These are phyloP conservation scores for Lecanicillium sp. DNA, from an alignment of 2,329 filamentous ascomycete species.

Conservation along the genomic window DNA sequence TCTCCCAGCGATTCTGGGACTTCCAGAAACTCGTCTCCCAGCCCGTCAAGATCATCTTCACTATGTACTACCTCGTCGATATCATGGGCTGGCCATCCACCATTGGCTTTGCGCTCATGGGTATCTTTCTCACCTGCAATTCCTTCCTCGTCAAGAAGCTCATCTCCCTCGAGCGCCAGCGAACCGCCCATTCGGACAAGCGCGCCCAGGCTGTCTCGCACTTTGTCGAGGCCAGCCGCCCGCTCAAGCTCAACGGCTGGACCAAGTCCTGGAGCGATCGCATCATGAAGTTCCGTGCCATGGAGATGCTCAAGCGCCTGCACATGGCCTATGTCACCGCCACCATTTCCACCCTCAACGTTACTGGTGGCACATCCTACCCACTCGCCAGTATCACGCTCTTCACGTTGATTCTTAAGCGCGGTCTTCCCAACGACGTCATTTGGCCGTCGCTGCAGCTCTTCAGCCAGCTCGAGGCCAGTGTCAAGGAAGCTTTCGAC, in stretches of 20 bases:
- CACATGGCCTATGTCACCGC: slow-evolving; percentile 31
- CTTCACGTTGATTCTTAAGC: slow-evolving; percentile 66
- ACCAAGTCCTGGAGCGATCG: slow-evolving; percentile 31
- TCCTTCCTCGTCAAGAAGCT: slow-evolving; percentile 59
- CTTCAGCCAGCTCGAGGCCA: slow-evolving; percentile 68
- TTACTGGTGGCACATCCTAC: slow-evolving; percentile 66
- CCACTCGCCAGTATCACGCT: slow-evolving; percentile 77
- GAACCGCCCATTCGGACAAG: slow-evolving; percentile 68
- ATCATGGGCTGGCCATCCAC: slow-evolving; percentile 77
- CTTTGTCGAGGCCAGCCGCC: slow-evolving; percentile 79
- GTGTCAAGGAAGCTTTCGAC: slow-evolving; percentile 67
- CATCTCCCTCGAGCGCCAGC: slow-evolving; percentile 61
- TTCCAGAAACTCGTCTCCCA: slow-evolving; percentile 69
- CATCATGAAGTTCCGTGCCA: slow-evolving; percentile 30
- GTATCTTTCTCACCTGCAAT: slow-evolving; percentile 65
- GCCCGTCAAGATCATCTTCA: slow-evolving; percentile 69
- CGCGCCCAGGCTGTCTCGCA: slow-evolving; percentile 77
- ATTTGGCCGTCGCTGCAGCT: slow-evolving; percentile 83
- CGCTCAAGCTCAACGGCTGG: slow-evolving; percentile 42
- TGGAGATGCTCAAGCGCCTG: slow-evolving; percentile 33
- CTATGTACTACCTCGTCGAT: slow-evolving; percentile 56
- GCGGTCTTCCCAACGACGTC: slow-evolving; percentile 67
- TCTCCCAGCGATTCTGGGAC: slow-evolving; percentile 84
- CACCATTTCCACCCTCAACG: slow-evolving; percentile 62
- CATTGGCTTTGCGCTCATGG: slow-evolving; percentile 63